A percentile compares a stretch with the other conserved stretches of the same genome.
phyloP scores from a whole-genome alignment of 148 eudicot species.

The Spergularia marina region DNA sequence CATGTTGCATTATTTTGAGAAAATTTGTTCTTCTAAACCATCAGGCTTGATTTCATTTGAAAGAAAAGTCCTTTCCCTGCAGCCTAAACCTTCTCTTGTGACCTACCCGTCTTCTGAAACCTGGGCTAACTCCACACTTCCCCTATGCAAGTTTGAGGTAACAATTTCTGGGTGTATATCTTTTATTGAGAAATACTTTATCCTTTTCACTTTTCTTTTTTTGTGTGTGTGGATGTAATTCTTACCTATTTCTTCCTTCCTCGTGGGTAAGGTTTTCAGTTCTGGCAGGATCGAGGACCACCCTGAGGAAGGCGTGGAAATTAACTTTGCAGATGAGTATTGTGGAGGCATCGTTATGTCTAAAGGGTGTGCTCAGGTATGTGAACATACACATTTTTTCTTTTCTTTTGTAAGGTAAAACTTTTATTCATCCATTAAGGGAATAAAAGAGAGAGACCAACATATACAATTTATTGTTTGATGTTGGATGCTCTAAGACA shows the following conservation, averaged over 20 bases:
- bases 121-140: constrained; percentile 56
- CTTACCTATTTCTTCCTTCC: background rate
- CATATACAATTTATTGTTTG: too few relatives aligned
- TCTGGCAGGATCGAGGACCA: constrained; percentile 86
- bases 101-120: constrained; percentile 43
- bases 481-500: too few relatives aligned
- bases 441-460: too few relatives aligned
- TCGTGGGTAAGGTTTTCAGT: constrained; percentile 39
- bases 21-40: constrained; percentile 55
- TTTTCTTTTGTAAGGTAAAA: background rate
- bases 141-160: constrained; percentile 75
- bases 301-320: constrained; percentile 56
- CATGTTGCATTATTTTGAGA: constrained; percentile 70
- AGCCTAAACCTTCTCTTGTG: constrained; percentile 26
- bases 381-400: background rate
- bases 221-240: too few relatives aligned
- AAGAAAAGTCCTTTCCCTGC: constrained; percentile 65
- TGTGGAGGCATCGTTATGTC: constrained; percentile 74
- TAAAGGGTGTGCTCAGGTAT: constrained; percentile 79
- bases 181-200: too few relatives aligned
- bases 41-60: constrained; percentile 62
- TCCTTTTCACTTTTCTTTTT: too few relatives aligned
- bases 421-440: too few relatives aligned
- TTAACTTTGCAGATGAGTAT: constrained; percentile 79
- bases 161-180: background rate